Evolutionary conservation across 1,284 basidiomycete genomes (phyloP), one percentile per base, ranked within the genome.

Genomic region (Melampsora medusae): DNA sequence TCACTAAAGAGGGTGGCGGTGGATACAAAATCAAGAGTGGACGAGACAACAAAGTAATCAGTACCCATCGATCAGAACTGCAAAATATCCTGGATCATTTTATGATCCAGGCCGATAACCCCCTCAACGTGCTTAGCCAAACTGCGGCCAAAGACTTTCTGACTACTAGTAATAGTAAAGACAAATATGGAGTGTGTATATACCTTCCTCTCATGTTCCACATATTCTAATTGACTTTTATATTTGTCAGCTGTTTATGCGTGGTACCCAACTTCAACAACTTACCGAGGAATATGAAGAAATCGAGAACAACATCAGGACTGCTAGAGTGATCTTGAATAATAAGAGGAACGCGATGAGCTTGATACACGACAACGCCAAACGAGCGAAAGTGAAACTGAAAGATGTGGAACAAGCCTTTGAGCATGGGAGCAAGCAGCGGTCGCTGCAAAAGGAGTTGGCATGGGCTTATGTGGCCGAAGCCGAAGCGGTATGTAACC

Each of bases 61-160:
- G 90, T 50, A 90, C 85, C 22, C 94, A 92, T 84, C 89, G 89
- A 78, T 89, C 93, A 35, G 93, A 97, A 81, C 85, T 99, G 28
- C 87, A 91, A 53, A 88, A 90, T 2, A 96, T 98, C 68, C 90
- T 90, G 80, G 92, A 97, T 81, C 91, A 94, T 80, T 95, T 96
- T 89, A 92, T 93, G 81, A 93, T 99, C 12, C 81, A 85, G 79
- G 92, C 98, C 77, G 97, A 99, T 82, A 97, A 97, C 81, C 95
- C 95, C 0, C 89, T 98, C 87, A 97, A 94, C 78, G 90, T 99
- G 7, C 81, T 85, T 50, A 84, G 81, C 7, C 84, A 85, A 77
- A 84, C 85, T 69, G 81, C 87, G 67, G 88, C 89, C 1, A 87
- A 93, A 53, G 90, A 92, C 79, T 99, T 99, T 84, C 85, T 99